These are phyloP conservation scores for Plectranthus barbatus DNA, from an alignment of 257 asterid genomes.

Conservation along the genomic window DNA sequence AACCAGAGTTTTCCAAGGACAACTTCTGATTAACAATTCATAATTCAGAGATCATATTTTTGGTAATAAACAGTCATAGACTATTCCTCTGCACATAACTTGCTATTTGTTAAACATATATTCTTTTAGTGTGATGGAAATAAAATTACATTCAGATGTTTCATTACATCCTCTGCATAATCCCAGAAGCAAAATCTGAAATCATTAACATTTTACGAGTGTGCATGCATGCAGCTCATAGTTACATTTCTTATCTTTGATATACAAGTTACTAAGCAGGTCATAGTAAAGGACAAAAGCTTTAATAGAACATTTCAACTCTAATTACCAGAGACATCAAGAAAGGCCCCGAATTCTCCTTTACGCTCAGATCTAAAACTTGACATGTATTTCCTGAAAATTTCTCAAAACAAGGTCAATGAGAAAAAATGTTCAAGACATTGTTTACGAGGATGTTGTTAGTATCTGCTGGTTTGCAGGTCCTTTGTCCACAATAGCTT, in stretches of 20 bases:
- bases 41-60: not conserved
- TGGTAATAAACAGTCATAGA: not conserved
- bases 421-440: not conserved
- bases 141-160: not conserved
- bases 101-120: not conserved
- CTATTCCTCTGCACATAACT: not conserved
- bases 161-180: conserved; percentile 8
- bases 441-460: not conserved
- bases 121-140: no score
- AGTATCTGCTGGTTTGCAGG: not conserved
- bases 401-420: not conserved
- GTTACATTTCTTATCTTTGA: no score
- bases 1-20: not conserved
- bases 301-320: not conserved
- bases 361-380: conserved; percentile 64
- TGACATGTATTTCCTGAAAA: conserved; percentile 55
- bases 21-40: not conserved
- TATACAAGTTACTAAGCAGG: no score
- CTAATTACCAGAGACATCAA: conserved; percentile 53
- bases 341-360: conserved; percentile 56
- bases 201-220: not conserved
- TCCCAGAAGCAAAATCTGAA: not conserved
- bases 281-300: not conserved
- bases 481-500: not conserved
- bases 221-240: not conserved